Base-by-base conservation (phyloP, 2,329 filamentous ascomycete species). In the Penicillium nordicum region DNA sequence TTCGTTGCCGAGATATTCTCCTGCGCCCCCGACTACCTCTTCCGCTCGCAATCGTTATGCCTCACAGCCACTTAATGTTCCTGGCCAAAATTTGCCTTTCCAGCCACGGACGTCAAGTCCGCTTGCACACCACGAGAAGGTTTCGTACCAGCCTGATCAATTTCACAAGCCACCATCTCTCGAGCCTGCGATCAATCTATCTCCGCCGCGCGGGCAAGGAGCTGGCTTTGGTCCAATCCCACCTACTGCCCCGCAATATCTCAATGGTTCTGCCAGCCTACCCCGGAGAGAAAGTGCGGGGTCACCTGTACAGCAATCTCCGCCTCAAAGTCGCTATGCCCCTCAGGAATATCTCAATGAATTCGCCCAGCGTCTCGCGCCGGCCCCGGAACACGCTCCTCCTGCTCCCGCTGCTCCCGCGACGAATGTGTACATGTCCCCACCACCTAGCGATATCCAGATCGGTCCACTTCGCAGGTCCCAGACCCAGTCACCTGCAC, bases 61-160 rank as follows among this genome's bases (percentile, higher is more conserved):
- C 32, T 76, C 76, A 23, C 77, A 70, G 59, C 74, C 69, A 16
- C 53, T 69, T 32, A 61, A 58, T 47, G 62, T 67, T 23, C 65
- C 68, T 47, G 61, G 68, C 4, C 66, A 68, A 37, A 57, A 59
- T 14, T 76, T 84, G 58, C 77, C 81, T 4, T 87, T 86, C 68
- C 82, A 84, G 41, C 84, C 84, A 18, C 78, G 84, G 54, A 87
- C 84, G 7, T 87, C 84, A n/a, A 87, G 84, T 68, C 84, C 84
- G 16, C 74, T 87, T 16, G 84, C 84, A 32, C 80, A 81, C 48
- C 81, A 78, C 52, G 72, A 74, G 47, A 75, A 72, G 53, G 61
- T 63, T 32, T 71, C 69, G 7, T 73, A 74, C 49, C 70, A 70
- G 41, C 63, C 67, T 1, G 63, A 67, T n/a, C 55, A 57, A 27